Evolutionary conservation across 805 yeast species (phyloP), one percentile per base, ranked within the genome.

Genomic region (Metschnikowia santaceciliae): DNA sequence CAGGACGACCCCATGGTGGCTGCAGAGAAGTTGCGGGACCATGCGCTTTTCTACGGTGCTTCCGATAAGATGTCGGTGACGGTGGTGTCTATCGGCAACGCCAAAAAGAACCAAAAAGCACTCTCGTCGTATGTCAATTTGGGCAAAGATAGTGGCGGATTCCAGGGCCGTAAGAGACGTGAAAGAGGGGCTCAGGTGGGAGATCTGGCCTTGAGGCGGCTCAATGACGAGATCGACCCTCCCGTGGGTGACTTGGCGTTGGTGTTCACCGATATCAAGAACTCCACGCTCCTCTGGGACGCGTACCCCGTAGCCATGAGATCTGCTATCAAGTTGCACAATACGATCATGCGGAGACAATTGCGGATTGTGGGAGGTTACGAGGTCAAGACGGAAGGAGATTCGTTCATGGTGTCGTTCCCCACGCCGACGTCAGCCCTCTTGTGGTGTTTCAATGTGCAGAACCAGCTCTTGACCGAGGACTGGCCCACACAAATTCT

Each of bases 321-420:
- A 66, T 85, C 96, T 2, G 98, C 99, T 0, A 94, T 94, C 63
- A 90, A 90, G 69, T 86, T 89, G 3, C 99, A 94, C 68, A 94
- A 94, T 64, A 81, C 88, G 20, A 81, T 94, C 32, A 94, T 94
- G 99, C 82, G 99, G 63, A 80, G 98, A 46, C 95, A 90, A 58
- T 71, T 94, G 55, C 80, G 97, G 59, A 84, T 91, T 44, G 89
- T 88, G 63, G 97, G 98, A 34, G 99, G 99, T 2, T 94, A 94
- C 65, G 99, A 94, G 67, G 99, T 94, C 26, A 94, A 94, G 66
- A 94, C 97, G 1, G 99, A 94, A 81, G 99, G 99, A 64, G 99
- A 94, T 76, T 96, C 99, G 0, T 94, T 94, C 61, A 91, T 94
- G 89, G 97, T 94, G 13, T 89, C 97, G 11, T 94, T 94, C 67